Conservation (phyloP, 208 protist genomes). For the Trypanosoma cruzi region DNA sequence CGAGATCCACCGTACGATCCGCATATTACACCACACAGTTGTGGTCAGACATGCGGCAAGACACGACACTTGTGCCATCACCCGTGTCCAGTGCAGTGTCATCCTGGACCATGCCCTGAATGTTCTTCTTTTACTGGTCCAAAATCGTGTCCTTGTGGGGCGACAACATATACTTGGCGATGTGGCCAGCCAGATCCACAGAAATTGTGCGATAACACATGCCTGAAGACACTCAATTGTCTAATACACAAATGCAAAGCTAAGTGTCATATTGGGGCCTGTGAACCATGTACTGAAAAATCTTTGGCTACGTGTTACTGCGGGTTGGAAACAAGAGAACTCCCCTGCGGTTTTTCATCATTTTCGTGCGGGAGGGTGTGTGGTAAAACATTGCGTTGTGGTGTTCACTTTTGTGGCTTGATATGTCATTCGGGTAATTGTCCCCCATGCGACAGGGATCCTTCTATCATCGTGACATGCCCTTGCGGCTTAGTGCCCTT, state of each 20-base stretch:
- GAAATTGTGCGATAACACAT: conserved; percentile 55
- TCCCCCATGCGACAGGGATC: conserved; percentile 55
- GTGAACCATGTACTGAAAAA: conserved; percentile 37
- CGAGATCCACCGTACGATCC: conserved; percentile 60
- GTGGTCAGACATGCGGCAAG: conserved; percentile 61
- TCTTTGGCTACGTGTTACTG: conserved; percentile 43
- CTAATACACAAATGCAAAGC: conserved; percentile 46
- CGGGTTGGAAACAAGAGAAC: conserved; percentile 26
- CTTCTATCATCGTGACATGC: conserved; percentile 51
- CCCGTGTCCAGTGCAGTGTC: conserved; percentile 60
- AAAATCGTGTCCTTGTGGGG: conserved; percentile 57
- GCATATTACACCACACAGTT: conserved; percentile 78
- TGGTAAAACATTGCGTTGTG: conserved; percentile 52
- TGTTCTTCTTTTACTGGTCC: conserved; percentile 52
- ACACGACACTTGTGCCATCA: conserved; percentile 48
- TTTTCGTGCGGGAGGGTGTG: conserved; percentile 63
- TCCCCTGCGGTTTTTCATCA: conserved; percentile 37
- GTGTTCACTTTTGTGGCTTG: conserved; percentile 52
- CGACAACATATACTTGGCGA: conserved; percentile 61
- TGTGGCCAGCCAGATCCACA: conserved; percentile 65
- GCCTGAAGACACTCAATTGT: conserved; percentile 51
- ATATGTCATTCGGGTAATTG: conserved; percentile 68
- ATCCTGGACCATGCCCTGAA: conserved; percentile 67
- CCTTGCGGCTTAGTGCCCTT: conserved; percentile 54
- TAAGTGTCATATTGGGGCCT: conserved; percentile 58